These are phyloP conservation scores for Podospora pseudocomata DNA, from an alignment of 495 filamentous ascomycete genomes.

Conservation along the genomic window DNA sequence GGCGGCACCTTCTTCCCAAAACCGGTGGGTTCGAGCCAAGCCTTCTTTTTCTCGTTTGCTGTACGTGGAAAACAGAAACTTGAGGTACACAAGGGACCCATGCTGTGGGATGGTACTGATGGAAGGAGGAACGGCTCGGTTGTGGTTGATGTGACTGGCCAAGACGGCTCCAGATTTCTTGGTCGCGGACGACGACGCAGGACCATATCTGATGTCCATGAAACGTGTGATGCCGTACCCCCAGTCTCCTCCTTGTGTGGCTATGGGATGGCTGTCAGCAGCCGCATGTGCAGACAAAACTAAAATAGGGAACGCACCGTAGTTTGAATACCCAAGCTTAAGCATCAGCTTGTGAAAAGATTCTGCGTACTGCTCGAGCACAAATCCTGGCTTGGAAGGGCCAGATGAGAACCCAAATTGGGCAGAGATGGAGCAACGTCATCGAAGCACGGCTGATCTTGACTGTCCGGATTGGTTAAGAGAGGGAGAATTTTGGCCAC, in stretches of 20 bases:
- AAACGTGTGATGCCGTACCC: constrained; percentile 59
- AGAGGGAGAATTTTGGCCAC: constrained; percentile 59
- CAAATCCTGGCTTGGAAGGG: constrained; percentile 18
- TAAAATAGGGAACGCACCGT: constrained; percentile 30
- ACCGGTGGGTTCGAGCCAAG: constrained; percentile 49
- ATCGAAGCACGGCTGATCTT: constrained; percentile 53
- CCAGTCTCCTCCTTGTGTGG: constrained; percentile 68
- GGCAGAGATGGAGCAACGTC: constrained; percentile 64
- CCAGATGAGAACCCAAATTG: constrained; percentile 35
- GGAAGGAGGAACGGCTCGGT: constrained; percentile 37
- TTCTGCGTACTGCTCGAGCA: constrained; percentile 10
- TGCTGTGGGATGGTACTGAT: constrained; percentile 32
- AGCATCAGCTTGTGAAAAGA: constrained; percentile 21
- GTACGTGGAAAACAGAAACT: constrained; percentile 39
- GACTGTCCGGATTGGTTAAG: constrained; percentile 39
- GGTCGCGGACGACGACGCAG: constrained; percentile 22
- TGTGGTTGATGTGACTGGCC: constrained; percentile 64
- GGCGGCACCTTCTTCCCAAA: constrained; percentile 49
- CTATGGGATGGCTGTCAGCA: constrained; percentile 25
- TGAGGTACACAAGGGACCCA: constrained; percentile 35
- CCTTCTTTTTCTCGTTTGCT: constrained; percentile 40
- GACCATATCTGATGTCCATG: constrained; percentile 55
- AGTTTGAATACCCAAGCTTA: constrained; percentile 17
- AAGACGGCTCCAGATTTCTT: constrained; percentile 32
- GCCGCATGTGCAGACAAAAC: background rate